A percentile compares a stretch with the other conserved stretches of the same genome.
phyloP scores from a whole-genome alignment of 805 yeast genomes.

The Pichia nanzhaoensis region DNA sequence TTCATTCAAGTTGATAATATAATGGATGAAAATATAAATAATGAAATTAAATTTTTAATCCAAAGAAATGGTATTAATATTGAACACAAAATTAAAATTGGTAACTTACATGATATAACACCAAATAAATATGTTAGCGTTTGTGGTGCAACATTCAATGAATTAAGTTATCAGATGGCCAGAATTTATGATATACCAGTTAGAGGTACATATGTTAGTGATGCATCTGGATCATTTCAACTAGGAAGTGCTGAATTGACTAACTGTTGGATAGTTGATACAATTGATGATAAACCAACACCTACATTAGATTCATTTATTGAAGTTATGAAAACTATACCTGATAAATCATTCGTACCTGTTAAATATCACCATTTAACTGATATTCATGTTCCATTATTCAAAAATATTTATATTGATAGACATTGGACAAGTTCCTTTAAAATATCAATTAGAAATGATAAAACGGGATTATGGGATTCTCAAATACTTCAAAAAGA shows the following conservation, averaged over 20 bases:
- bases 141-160: conserved; percentile 82
- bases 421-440: conserved; percentile 80
- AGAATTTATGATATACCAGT: conserved; percentile 79
- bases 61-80: conserved; percentile 71
- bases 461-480: conserved; percentile 51
- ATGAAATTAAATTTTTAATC: conserved; percentile 46
- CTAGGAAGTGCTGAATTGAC: conserved; percentile 46
- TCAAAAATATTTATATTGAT: conserved; percentile 64
- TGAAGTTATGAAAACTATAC: conserved; percentile 69
- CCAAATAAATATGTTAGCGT: conserved; percentile 78
- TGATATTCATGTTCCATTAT: conserved; percentile 68
- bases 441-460: conserved; percentile 58
- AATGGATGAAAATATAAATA: conserved; percentile 63
- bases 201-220: conserved; percentile 72
- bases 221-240: conserved; percentile 72
- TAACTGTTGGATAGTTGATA: conserved; percentile 75
- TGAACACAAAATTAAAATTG: conserved; percentile 47
- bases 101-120: conserved; percentile 73
- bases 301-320: conserved; percentile 71
- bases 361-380: conserved; percentile 69
- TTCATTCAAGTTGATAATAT: conserved; percentile 81
- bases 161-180: conserved; percentile 83
- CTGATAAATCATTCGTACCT: conserved; percentile 68
- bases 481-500: conserved; percentile 47
- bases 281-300: conserved; percentile 67